These are phyloP conservation scores for Cyclotella baltica DNA, from an alignment of 108 stramenopile genomes.

Conservation along the genomic window DNA sequence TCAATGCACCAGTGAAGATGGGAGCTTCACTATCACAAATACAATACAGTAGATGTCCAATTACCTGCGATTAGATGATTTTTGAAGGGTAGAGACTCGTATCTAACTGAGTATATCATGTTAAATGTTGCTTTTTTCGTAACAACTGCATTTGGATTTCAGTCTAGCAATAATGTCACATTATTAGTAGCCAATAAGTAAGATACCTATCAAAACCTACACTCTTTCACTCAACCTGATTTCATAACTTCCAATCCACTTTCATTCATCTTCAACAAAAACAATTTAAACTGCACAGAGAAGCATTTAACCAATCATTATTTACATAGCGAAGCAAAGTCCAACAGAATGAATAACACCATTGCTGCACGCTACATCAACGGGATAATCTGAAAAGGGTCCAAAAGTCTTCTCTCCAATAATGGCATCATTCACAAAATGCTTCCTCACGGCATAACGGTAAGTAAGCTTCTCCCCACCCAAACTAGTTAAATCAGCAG, in stretches of 20 bases:
- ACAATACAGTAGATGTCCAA: too few relatives aligned
- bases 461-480: slow-evolving; percentile 57
- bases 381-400: slow-evolving; percentile 57
- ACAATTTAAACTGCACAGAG: not conserved
- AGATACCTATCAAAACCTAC: too few relatives aligned
- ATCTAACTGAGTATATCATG: too few relatives aligned
- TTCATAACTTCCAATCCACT: not conserved
- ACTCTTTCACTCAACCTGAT: not conserved
- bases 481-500: slow-evolving; percentile 52
- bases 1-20: too few relatives aligned
- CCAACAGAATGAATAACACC: slow-evolving; percentile 76
- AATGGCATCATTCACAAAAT: slow-evolving; percentile 78
- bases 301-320: not conserved
- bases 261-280: too few relatives aligned
- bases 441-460: slow-evolving; percentile 69
- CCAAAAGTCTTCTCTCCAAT: slow-evolving; percentile 74
- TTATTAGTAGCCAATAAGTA: too few relatives aligned
- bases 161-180: too few relatives aligned
- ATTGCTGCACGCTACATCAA: slow-evolving; percentile 68
- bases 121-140: too few relatives aligned
- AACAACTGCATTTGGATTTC: too few relatives aligned
- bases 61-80: too few relatives aligned
- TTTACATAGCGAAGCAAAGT: slow-evolving; percentile 50
- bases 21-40: too few relatives aligned
- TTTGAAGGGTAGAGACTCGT: too few relatives aligned